These are phyloP conservation scores for Periconia sp. DNA, from an alignment of 2,329 filamentous ascomycete genomes.

Conservation along the genomic window DNA sequence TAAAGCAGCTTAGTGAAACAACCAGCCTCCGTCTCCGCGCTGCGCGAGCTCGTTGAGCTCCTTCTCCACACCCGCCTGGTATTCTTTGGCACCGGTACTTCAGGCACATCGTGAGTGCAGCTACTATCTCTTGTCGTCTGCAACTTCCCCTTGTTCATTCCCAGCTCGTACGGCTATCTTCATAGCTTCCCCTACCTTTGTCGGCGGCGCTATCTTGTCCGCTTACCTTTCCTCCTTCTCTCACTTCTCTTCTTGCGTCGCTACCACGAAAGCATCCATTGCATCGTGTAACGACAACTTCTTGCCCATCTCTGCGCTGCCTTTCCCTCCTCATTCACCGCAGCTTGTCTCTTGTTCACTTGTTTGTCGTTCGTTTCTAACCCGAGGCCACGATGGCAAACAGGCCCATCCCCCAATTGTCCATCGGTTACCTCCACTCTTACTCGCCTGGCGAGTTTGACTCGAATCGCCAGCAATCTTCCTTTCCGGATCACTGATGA, in stretches of 20 bases:
- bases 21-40: no score
- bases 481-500: conserved; percentile 23
- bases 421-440: conserved; percentile 26
- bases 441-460: conserved; percentile 32
- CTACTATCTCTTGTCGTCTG: conserved; percentile 36
- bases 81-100: conserved; percentile 22
- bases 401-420: conserved; percentile 44
- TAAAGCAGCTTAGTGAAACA: no score
- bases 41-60: conserved; percentile 25
- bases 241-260: conserved; percentile 40
- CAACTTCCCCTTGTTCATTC: conserved; percentile 37
- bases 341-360: conserved; percentile 36
- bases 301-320: conserved; percentile 31
- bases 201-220: conserved; percentile 37
- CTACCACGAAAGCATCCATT: conserved; percentile 38
- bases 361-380: conserved; percentile 46
- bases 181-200: conserved; percentile 40
- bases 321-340: conserved; percentile 34
- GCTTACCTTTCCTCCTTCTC: conserved; percentile 34
- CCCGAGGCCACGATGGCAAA: conserved; percentile 50
- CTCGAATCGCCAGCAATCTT: conserved; percentile 19
- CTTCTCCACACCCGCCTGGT: conserved; percentile 29
- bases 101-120: conserved; percentile 49
- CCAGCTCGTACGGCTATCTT: conserved; percentile 37
- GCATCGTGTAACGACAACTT: conserved; percentile 34